Conservation (phyloP, 371 early-diverging fungal genomes). For the Entomophthora muscae region DNA sequence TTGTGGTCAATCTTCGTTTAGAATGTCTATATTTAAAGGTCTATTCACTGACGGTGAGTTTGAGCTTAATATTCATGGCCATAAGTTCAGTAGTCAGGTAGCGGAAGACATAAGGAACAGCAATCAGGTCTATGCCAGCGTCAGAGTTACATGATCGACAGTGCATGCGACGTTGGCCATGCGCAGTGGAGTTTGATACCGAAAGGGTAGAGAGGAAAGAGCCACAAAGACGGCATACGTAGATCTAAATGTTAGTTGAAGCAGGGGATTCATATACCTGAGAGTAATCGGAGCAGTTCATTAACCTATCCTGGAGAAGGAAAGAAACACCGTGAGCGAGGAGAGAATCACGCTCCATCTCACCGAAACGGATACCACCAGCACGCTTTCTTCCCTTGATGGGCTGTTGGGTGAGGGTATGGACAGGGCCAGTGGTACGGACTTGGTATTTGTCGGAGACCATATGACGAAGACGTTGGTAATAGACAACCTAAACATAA, state of each 20-base stretch:
- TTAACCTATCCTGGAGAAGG: constrained; percentile 91
- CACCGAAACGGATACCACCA: constrained; percentile 99
- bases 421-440: constrained; percentile 94
- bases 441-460: constrained; percentile 99
- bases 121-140: constrained; percentile 66
- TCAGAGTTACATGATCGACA: constrained; percentile 63
- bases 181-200: constrained; percentile 15
- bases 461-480: constrained; percentile 99
- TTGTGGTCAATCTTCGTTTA: too few relatives aligned
- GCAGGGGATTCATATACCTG: constrained; percentile 21
- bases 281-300: constrained; percentile 98
- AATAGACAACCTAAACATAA: constrained; percentile 81
- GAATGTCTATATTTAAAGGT: too few relatives aligned
- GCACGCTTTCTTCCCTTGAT: constrained; percentile 96
- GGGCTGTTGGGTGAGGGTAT: constrained; percentile 96
- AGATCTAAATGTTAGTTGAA: constrained; percentile 18
- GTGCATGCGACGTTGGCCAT: constrained; percentile 21
- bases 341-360: constrained; percentile 99
- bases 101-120: constrained; percentile 96
- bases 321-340: constrained; percentile 97
- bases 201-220: constrained; percentile 64
- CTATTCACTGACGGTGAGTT: constrained; percentile 16
- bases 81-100: constrained; percentile 95
- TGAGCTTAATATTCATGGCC: constrained; percentile 71
- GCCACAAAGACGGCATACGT: constrained; percentile 79